These are phyloP conservation scores for Lepidopterella palustris DNA, from an alignment of 495 filamentous ascomycete species.

Conservation along the genomic window DNA sequence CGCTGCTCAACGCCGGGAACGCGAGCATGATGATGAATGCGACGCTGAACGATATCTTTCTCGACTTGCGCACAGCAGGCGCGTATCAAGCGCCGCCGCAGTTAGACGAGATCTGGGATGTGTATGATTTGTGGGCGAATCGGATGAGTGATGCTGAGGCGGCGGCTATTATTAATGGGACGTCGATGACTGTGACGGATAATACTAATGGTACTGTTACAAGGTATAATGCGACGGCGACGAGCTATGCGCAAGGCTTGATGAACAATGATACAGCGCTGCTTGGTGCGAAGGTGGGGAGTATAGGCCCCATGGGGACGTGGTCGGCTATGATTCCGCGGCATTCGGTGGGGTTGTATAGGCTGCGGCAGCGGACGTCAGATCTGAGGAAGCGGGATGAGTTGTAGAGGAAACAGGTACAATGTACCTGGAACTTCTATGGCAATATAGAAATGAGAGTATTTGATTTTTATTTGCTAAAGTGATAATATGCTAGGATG, in stretches of 20 bases:
- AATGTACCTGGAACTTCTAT: too few species aligned
- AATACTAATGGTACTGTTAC: conserved; percentile 25
- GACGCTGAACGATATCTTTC: conserved; percentile 49
- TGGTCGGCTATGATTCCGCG: conserved; percentile 38
- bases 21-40: conserved; percentile 43
- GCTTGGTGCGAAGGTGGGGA: conserved; percentile 42
- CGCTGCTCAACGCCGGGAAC: conserved; percentile 45
- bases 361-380: conserved; percentile 35
- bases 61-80: conserved; percentile 41
- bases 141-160: conserved; percentile 46
- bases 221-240: conserved; percentile 42
- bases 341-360: conserved; percentile 45
- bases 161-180: conserved; percentile 38
- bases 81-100: conserved; percentile 35
- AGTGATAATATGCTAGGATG: too few species aligned
- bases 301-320: conserved; percentile 37
- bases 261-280: conserved; percentile 35
- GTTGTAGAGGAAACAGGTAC: too few species aligned
- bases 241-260: conserved; percentile 40
- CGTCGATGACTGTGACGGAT: background rate
- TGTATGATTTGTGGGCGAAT: conserved; percentile 53
- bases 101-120: conserved; percentile 42
- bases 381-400: conserved; percentile 41
- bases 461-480: too few species aligned
- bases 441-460: too few species aligned